Evolutionary conservation across 306 rosid species (phyloP), one percentile per base, ranked within the genome.

Genomic region (Casuarina glauca): DNA sequence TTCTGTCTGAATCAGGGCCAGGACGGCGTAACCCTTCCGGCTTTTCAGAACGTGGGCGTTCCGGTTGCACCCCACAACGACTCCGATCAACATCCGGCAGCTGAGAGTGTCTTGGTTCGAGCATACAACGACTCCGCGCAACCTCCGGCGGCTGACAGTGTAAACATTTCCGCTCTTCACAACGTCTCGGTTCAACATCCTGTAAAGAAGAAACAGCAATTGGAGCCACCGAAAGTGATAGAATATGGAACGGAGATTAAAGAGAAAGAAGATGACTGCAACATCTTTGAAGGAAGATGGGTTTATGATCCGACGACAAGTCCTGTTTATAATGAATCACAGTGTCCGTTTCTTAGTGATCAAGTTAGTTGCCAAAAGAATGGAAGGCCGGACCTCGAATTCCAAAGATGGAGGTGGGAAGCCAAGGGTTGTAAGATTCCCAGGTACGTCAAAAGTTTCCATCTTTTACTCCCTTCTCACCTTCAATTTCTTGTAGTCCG

Each of bases 341-440:
- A 42, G 46, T 83, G 90, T 78, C 82, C 88, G 41, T 87, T 87
- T 75, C 90, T 87, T 70, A 68, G 87, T n/a, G 86, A 84, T 44
- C 86, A 87, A 79, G 88, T 81, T 42, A 81, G 82, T 81, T 84
- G 90, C 82, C 84, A 69, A 41, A 84, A 76, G 41, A 87, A 87
- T 44, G 88, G 88, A 26, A 82, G 90, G 32, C 75, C 55, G 3
- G 90, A 87, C 54, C 79, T 26, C 26, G 83, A 66, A n/a, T 86
- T 83, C 13, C 86, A 86, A 74, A 86, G 75, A 69, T 86, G 87
- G 86, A 82, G 70, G 6, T 86, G 90, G 90, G 84, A 86, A 55
- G 77, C 84, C 39, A 78, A 73, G 10, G 86, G 76, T 66, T 86
- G 87, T 76, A 12, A 75, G 16, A 79, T 81, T 76, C 85, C 90